These are phyloP conservation scores for Monosporascus sp. DNA, from an alignment of 2,329 filamentous ascomycete genomes.

Conservation along the genomic window DNA sequence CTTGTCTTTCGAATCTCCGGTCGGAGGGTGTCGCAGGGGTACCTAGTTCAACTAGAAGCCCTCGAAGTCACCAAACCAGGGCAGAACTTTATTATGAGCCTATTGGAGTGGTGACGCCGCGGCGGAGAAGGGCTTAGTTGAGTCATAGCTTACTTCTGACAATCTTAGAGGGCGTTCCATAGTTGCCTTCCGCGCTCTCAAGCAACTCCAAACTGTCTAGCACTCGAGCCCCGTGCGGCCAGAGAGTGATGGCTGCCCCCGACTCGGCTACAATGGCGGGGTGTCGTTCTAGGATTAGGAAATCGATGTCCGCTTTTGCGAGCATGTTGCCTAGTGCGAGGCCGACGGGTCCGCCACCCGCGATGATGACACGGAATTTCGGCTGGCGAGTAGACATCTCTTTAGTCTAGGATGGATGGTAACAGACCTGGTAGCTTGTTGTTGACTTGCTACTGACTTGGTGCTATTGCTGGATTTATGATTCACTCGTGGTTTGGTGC, in stretches of 20 bases:
- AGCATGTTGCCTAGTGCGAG: constrained; percentile 24
- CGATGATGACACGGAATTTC: constrained; percentile 20
- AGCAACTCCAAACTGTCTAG: constrained; percentile 9
- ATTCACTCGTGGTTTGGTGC: too few species aligned
- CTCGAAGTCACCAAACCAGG: not conserved
- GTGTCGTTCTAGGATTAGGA: constrained; percentile 30
- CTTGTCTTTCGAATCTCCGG: not conserved
- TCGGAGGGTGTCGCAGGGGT: too few species aligned
- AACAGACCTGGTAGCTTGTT: too few species aligned
- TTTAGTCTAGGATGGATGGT: too few species aligned
- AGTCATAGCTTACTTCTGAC: not conserved
- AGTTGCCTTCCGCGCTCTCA: not conserved
- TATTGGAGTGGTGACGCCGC: too few species aligned
- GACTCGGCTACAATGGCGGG: constrained; percentile 5
- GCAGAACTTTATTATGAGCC: too few species aligned
- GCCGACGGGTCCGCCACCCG: constrained; percentile 25
- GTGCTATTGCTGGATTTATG: too few species aligned
- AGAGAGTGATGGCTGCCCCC: constrained; percentile 10
- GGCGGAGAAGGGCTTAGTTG: not conserved
- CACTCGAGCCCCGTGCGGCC: constrained; percentile 5
- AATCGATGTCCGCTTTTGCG: constrained; percentile 29
- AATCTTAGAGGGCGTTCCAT: not conserved
- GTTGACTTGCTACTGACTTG: too few species aligned
- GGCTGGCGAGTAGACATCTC: too few species aligned
- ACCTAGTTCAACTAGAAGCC: not conserved